A percentile compares a stretch with the other conserved stretches of the same genome.
Conservation (phyloP, 179 eudicot genomes). For the Corrigiola litoralis region DNA sequence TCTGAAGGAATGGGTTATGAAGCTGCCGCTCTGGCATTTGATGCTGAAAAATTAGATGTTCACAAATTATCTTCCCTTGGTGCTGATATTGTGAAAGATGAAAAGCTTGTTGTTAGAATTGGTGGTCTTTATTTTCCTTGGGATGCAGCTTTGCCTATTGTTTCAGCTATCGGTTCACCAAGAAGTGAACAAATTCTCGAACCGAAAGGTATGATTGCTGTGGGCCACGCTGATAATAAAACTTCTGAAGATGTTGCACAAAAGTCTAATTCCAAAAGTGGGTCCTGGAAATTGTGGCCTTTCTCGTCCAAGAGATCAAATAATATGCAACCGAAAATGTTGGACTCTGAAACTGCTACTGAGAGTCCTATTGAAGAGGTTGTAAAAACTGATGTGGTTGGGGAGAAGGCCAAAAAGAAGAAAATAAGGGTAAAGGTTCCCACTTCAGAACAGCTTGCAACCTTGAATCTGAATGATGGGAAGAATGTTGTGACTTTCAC, state of each 20-base stretch:
- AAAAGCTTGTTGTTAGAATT: conserved; percentile 45
- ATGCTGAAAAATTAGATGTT: conserved; percentile 32
- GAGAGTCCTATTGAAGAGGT: conserved; percentile 15
- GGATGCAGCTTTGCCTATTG: conserved; percentile 43
- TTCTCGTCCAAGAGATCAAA: conserved; percentile 53
- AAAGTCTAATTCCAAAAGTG: conserved; percentile 33
- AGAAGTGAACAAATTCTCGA: conserved; percentile 29
- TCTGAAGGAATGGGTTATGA: conserved; percentile 53
- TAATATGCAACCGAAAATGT: conserved; percentile 31
- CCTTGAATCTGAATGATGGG: conserved; percentile 85
- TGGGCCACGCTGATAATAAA: conserved; percentile 29
- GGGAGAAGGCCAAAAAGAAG: conserved; percentile 38
- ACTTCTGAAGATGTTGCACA: conserved; percentile 34
- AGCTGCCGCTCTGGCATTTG: conserved; percentile 45
- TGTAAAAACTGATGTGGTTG: conserved; percentile 21
- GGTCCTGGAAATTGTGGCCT: conserved; percentile 64
- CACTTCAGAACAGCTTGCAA: conserved; percentile 75
- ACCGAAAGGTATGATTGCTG: conserved; percentile 37
- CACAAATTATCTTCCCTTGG: conserved; percentile 30
- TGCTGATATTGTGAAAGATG: conserved; percentile 28
- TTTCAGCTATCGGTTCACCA: conserved; percentile 34
- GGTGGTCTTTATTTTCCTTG: conserved; percentile 50
- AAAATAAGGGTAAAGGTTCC: conserved; percentile 53
- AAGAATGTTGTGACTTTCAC: conserved; percentile 66
- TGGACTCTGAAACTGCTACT: conserved; percentile 22